Percentiles rank a stretch among this genome's conserved stretches.
phyloP scores from a whole-genome alignment of 805 yeast species.

The Jamesozyma piceae region DNA sequence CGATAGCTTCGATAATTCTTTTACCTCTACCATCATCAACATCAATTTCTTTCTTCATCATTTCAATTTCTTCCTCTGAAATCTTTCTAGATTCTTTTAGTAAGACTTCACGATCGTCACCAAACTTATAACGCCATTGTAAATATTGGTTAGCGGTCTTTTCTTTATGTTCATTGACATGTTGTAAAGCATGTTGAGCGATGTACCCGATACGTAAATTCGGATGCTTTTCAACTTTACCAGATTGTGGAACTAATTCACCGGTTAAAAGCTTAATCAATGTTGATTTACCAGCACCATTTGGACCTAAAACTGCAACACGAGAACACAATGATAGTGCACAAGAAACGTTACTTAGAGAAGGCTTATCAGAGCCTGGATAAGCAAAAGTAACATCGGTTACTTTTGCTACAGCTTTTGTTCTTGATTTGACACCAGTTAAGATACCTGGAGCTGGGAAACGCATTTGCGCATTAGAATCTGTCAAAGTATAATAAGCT shows the following conservation, averaged over 20 bases:
- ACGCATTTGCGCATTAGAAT: conserved; percentile 87
- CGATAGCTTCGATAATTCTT: conserved; percentile 84
- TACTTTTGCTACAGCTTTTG: conserved; percentile 89
- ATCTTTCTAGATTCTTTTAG: conserved; percentile 88
- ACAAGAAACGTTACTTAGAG: conserved; percentile 69
- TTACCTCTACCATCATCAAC: conserved; percentile 81
- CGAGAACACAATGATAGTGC: conserved; percentile 93
- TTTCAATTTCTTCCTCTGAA: conserved; percentile 58
- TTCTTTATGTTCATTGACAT: conserved; percentile 93
- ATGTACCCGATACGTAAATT: conserved; percentile 96
- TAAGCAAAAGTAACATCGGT: conserved; percentile 76
- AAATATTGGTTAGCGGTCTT: conserved; percentile 95
- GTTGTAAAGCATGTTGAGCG: conserved; percentile 97
- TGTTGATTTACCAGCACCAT: conserved; percentile 98
- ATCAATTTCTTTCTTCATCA: conserved; percentile 71
- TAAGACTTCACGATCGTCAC: conserved; percentile 95
- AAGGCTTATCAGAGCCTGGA: conserved; percentile 83
- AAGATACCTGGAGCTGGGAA: conserved; percentile 98
- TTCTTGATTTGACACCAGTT: conserved; percentile 92
- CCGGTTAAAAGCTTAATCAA: conserved; percentile 88
- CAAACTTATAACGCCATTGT: conserved; percentile 97
- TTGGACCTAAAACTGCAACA: conserved; percentile 93
- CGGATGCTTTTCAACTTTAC: conserved; percentile 95
- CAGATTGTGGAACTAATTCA: conserved; percentile 76
- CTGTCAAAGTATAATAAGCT: conserved; percentile 88